Conservation (phyloP, 2,329 filamentous ascomycete species). For the Sporothrix globosa region DNA sequence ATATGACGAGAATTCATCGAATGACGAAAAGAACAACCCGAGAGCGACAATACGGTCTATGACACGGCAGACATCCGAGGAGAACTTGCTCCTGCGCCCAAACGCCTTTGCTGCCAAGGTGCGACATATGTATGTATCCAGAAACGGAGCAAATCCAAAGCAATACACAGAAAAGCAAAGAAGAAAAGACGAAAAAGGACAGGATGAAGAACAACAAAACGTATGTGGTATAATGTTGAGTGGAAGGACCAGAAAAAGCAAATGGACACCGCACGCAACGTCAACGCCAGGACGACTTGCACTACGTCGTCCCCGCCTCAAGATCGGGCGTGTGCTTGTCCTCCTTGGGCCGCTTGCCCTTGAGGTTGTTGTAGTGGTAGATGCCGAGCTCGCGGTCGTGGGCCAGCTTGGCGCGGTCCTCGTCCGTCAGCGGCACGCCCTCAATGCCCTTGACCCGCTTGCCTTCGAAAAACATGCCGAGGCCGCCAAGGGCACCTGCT, state of each 20-base stretch:
- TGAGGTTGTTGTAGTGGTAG: constrained; percentile 61
- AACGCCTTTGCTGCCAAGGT: constrained; percentile 21
- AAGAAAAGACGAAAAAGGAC: not conserved
- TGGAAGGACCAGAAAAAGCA: not conserved
- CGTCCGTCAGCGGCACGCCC: constrained; percentile 65
- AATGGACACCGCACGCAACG: not conserved
- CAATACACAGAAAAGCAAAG: not conserved
- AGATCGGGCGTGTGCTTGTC: constrained; percentile 41
- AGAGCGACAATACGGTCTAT: not conserved
- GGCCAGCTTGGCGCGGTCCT: constrained; percentile 56
- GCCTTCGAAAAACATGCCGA: constrained; percentile 72
- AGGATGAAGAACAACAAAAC: not conserved
- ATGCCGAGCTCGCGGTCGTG: constrained; percentile 60
- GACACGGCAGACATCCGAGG: too few species aligned
- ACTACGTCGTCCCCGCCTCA: constrained; percentile 35
- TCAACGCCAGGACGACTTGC: not conserved
- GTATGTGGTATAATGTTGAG: constrained; percentile 17
- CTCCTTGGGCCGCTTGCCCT: constrained; percentile 55
- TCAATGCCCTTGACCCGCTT: constrained; percentile 72
- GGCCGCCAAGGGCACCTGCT: constrained; percentile 68
- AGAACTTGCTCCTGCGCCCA: not conserved
- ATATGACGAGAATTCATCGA: not conserved
- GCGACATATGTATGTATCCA: constrained; percentile 9
- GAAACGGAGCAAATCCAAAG: not conserved
- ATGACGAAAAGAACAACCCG: not conserved